phyloP scores from a whole-genome alignment of 2,329 filamentous ascomycete genomes.

The Epichloe sibirici region DNA sequence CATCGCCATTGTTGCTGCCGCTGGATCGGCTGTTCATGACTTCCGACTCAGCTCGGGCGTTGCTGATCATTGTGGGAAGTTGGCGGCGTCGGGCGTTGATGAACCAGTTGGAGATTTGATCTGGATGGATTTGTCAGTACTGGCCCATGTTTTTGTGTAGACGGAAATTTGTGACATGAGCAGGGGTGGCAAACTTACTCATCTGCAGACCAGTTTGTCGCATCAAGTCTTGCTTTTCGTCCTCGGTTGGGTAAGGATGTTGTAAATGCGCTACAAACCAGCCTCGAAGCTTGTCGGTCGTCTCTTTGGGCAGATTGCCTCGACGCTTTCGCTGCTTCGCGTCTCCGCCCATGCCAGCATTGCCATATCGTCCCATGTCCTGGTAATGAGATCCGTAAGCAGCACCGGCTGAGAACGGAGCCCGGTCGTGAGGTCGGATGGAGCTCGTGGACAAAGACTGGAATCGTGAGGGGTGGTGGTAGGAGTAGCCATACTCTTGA shows the following conservation, averaged over 20 bases:
- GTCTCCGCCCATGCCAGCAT: conserved; percentile 27
- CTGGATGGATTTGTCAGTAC: conserved; percentile 21
- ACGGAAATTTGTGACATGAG: not conserved
- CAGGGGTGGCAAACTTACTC: conserved; percentile 40
- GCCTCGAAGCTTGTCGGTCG: conserved; percentile 65
- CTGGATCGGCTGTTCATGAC: conserved; percentile 26
- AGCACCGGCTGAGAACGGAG: conserved; percentile 28
- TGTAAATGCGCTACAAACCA: conserved; percentile 72
- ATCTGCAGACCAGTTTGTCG: conserved; percentile 64
- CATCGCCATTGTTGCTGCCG: conserved; percentile 13
- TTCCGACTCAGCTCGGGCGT: conserved; percentile 39
- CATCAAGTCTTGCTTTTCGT: conserved; percentile 76
- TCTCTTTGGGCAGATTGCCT: conserved; percentile 83
- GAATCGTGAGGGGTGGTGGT: conserved; percentile 30
- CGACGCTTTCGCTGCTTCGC: conserved; percentile 50
- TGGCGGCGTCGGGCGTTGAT: conserved; percentile 63
- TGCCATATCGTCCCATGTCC: conserved; percentile 30
- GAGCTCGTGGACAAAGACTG: conserved; percentile 36
- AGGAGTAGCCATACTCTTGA: conserved; percentile 24
- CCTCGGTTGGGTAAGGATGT: conserved; percentile 78
- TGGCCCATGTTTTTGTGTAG: not conserved
- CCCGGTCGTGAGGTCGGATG: conserved; percentile 29
- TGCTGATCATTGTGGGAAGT: conserved; percentile 46
- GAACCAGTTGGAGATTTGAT: conserved; percentile 70
- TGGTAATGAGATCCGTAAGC: conserved; percentile 28